Evolutionary conservation across 108 stramenopile species (phyloP), one percentile per base, ranked within the genome.

Genomic region (Cyclotella choctawhatcheeana): DNA sequence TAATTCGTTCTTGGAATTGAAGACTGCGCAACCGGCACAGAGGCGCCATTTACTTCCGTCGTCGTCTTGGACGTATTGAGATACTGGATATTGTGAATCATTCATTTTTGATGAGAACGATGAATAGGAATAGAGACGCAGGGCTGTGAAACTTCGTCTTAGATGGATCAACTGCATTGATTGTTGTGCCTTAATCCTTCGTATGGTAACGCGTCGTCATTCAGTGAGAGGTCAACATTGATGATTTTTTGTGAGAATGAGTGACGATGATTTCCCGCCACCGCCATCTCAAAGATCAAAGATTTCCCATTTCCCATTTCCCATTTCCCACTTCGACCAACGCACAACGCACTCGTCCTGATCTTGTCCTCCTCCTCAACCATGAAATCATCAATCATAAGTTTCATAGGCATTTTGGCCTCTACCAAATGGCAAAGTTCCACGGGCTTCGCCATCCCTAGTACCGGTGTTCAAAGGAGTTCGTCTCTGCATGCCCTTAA

Each of bases 1-100:
- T n/a, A 85, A 27, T 54, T 83, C 74, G 50, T 83, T 81, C 29
- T 67, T 61, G 29, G 82, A 83, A 45, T 85, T 85, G 44, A 85
- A 64, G 2, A 82, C 77, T 5, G 84, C 84, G n/a, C 67, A 81
- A 3, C 73, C 84, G 6, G 84, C 84, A 37, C 81, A 82, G 1
- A 74, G 68, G 6, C 84, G 68, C 81, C 81, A 85, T 53, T 82
- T 82, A 7, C 7, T 52, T 25, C 74, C 68, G 27, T 74, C 34
- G 44, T 69, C 76, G 67, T 74, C 73, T 0, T 37, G 21, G 17
- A 69, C 56, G 12, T 17, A 50, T 29, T 58, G 60, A 8, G 55
- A 65, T 18, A 56, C 45, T 5, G 66, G 50, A 20, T 72, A 21
- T 21, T 22, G n/a, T 52, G n/a, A n/a, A n/a, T 22, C 21, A 52